Percentiles rank a stretch among this genome's conserved stretches.
phyloP scores from a whole-genome alignment of 148 eudicot genomes.

The Rhododendron henanense region DNA sequence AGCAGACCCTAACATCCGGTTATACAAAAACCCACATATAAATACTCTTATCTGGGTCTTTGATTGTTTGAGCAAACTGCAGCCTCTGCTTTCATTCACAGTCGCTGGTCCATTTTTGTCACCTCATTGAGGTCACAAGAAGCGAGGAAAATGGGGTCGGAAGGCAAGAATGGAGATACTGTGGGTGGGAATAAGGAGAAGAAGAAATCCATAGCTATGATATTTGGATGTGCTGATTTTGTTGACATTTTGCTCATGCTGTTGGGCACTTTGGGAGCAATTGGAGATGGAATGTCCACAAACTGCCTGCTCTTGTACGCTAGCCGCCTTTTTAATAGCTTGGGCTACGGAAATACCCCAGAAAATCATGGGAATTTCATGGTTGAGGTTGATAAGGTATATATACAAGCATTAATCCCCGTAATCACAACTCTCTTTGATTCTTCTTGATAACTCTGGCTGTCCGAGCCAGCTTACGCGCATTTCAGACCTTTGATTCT shows the following conservation, averaged over 20 bases:
- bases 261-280: slow-evolving; percentile 77
- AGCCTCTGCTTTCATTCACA: neutral
- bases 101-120: neutral
- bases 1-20: neutral
- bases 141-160: slow-evolving; percentile 14
- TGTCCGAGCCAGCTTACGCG: neutral
- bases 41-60: neutral
- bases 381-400: slow-evolving; percentile 74
- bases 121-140: neutral
- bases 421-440: neutral
- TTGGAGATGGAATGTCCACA: slow-evolving; percentile 97
- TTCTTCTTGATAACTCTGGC: too few species aligned
- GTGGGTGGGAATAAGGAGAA: slow-evolving; percentile 11
- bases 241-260: slow-evolving; percentile 59
- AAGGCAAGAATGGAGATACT: slow-evolving; percentile 14
- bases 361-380: slow-evolving; percentile 46
- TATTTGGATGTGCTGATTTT: slow-evolving; percentile 64
- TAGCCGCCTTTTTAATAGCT: slow-evolving; percentile 66
- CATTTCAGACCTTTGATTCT: neutral
- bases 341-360: slow-evolving; percentile 60
- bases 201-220: slow-evolving; percentile 30
- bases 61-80: neutral
- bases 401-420: slow-evolving; percentile 17
- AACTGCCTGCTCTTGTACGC: slow-evolving; percentile 66
- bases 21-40: neutral